Base-by-base conservation (phyloP, 306 rosid genomes). In the Vigna radiata region DNA sequence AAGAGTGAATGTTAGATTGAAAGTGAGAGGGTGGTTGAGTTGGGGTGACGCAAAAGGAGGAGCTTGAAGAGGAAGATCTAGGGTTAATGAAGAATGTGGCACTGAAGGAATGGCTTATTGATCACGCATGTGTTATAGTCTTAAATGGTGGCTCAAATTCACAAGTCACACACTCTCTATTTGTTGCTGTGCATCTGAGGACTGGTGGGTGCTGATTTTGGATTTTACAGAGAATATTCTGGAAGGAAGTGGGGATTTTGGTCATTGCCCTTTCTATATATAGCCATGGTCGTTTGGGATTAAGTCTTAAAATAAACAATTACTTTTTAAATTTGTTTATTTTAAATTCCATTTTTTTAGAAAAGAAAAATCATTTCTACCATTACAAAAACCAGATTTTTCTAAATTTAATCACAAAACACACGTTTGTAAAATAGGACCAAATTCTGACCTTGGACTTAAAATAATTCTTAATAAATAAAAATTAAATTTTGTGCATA, bases 41-140 rank as follows among this genome's bases (percentile, higher is more conserved):
- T 63, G 43, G 60, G 70, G 83, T 89, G 88, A 73, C 85, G 85
- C 83, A 76, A 70, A 73, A 86, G 68, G 29, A 84, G 13, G 76
- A 23, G 58, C 44, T 68, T 50, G 77, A 79, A 53, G 76, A 56
- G 29, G 19, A 83, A 83, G 92, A 90, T 88, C 96, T 88, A 88
- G 96, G 96, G 96, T 9, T 90, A 77, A 71, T 36, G 78, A 63
- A 64, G 60, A 72, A 72, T 50, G 73, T 60, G 72, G 61, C 59
- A 58, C 19, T 33, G 16, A 31, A 47, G 59, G 46, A 55, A 66
- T 65, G 74, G 83, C 83, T 80, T 80, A 80, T 73, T 73, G 44
- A 73, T 17, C 83, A 80, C 83, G 83, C 83, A 73, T 80, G 68
- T 63, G 69, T 44, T 46, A 46, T 72, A 72, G 83, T 79, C 78